Evolutionary conservation across 2,329 filamentous ascomycete genomes (phyloP).

Genomic region (Chaetomium strumarium): DNA sequence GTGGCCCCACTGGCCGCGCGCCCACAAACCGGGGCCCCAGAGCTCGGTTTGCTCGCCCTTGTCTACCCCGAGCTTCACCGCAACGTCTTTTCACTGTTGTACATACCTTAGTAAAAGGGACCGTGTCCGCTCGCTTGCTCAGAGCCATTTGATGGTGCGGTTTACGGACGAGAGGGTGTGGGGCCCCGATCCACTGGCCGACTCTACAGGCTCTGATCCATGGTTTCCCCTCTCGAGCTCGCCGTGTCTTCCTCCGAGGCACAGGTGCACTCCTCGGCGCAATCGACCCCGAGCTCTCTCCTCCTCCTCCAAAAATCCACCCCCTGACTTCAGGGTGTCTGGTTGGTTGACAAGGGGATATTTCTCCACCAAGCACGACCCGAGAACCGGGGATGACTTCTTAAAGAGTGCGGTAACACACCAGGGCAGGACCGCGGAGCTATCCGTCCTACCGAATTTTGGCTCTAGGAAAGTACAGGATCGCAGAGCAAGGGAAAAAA

Average conservation of each 20-base stretch:
- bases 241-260: not conserved
- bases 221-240: not conserved
- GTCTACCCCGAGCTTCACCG: constrained; percentile 10
- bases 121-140: not conserved
- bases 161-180: not conserved
- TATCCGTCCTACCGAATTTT: not conserved
- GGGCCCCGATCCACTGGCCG: not conserved
- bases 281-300: not conserved
- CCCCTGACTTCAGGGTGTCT: no score
- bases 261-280: not conserved
- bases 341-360: not conserved
- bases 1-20: not conserved
- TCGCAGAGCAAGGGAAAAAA: no score
- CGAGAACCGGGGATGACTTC: not conserved
- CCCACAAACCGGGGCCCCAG: not conserved
- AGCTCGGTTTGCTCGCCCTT: not conserved
- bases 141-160: not conserved
- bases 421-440: not conserved
- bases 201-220: not conserved
- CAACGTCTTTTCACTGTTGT: not conserved
- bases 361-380: constrained; percentile 9
- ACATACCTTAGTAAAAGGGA: no score
- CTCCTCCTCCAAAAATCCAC: not conserved
- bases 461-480: no score
- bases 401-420: constrained; percentile 2